Evolutionary conservation across 345 rosid species (phyloP).

Genomic region (Murraya paniculata): DNA sequence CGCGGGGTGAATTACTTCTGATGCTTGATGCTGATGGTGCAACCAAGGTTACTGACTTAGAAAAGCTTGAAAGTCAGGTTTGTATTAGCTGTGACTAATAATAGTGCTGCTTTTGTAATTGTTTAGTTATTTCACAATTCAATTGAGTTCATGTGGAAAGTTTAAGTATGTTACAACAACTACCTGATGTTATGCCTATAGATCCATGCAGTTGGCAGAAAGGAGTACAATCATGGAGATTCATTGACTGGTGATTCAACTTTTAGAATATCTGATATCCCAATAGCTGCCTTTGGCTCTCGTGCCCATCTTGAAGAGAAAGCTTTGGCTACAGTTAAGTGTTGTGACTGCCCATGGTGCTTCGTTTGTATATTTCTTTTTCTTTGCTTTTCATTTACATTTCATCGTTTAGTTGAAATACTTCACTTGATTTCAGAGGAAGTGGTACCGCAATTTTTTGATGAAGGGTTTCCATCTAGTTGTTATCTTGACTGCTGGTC

Average conservation of each 20-base stretch:
- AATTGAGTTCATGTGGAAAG: background rate
- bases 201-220: slow-evolving; percentile 75
- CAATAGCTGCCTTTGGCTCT: slow-evolving; percentile 87
- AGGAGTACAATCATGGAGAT: slow-evolving; percentile 47
- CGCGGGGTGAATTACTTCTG: slow-evolving; percentile 91
- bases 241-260: slow-evolving; percentile 35
- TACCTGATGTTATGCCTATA: slow-evolving; percentile 43
- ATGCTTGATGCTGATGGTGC: slow-evolving; percentile 99
- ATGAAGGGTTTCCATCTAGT: slow-evolving; percentile 98
- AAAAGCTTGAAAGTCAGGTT: slow-evolving; percentile 97
- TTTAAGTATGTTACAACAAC: background rate
- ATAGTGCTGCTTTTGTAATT: background rate
- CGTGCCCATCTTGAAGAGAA: slow-evolving; percentile 98
- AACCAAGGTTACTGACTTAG: slow-evolving; percentile 85
- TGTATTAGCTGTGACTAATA: slow-evolving; percentile 16
- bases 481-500: slow-evolving; percentile 82
- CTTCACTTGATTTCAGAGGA: slow-evolving; percentile 60
- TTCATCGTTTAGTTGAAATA: slow-evolving; percentile 21
- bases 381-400: background rate
- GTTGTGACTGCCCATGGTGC: background rate
- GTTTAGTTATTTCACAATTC: background rate
- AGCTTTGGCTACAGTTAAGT: slow-evolving; percentile 91
- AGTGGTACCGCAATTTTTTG: slow-evolving; percentile 94
- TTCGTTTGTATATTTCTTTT: background rate
- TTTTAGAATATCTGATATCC: slow-evolving; percentile 64